Evolutionary conservation across 768 basidiomycete genomes (phyloP).

Genomic region (Leccinum pellstonianum): DNA sequence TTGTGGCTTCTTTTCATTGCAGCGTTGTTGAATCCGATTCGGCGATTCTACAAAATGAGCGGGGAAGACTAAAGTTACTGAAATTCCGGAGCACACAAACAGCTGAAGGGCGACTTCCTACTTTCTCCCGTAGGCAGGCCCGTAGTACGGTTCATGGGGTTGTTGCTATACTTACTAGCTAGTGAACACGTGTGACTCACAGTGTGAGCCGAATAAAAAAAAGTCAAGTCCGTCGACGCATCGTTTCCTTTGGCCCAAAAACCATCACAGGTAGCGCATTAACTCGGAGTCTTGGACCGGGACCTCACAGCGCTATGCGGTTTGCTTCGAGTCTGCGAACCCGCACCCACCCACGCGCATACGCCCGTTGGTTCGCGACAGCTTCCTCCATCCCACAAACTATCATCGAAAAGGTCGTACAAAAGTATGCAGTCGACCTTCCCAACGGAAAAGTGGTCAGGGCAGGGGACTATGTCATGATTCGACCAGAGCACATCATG

Average conservation of each 20-base stretch:
- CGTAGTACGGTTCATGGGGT: too few relatives aligned
- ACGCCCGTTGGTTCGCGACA: conserved; percentile 34
- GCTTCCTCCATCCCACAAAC: conserved; percentile 64
- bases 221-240: neutral
- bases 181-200: too few relatives aligned
- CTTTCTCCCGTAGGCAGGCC: too few relatives aligned
- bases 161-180: too few relatives aligned
- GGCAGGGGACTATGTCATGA: conserved; percentile 99
- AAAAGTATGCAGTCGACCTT: conserved; percentile 92
- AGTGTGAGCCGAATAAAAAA: neutral
- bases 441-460: conserved; percentile 76
- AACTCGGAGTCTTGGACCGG: neutral
- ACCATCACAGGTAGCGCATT: neutral
- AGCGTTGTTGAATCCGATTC: too few relatives aligned
- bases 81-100: too few relatives aligned
- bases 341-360: neutral
- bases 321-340: conserved; percentile 12
- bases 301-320: neutral
- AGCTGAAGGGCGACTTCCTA: too few relatives aligned
- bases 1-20: too few relatives aligned
- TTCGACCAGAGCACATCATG: conserved; percentile 97
- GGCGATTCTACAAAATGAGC: too few relatives aligned
- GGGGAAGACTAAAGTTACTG: too few relatives aligned
- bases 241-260: neutral
- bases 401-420: conserved; percentile 95